Base-by-base conservation (phyloP, 495 filamentous ascomycete genomes). In the Penicillium bovifimosum region DNA sequence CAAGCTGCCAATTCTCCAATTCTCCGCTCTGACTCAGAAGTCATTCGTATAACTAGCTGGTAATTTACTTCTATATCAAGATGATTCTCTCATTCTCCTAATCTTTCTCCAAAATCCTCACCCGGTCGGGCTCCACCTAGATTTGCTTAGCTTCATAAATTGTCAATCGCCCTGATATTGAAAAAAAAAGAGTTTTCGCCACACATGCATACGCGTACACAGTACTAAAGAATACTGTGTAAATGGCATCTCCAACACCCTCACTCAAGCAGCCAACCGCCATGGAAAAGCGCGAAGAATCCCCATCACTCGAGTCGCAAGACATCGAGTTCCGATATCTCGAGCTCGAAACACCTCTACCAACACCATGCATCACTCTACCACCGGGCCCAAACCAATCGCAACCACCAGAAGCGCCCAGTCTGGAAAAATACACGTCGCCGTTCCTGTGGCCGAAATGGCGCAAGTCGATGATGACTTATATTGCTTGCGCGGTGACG, bases 401-500 rank as follows among this genome's bases (percentile, higher is more conserved):
- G 7, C 61, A 78, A 9, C 73, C 79, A 3, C 78, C 80, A 18
- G 67, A 74, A 41, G 60, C 70, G 13, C 89, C 90, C 6, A 75
- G 86, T 63, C 76, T 95, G n/a, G 75, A 74, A 14, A 69, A 77
- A 49, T 92, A 83, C 46, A 76, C 70, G 1, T 83, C 86, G 24
- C 91, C 91, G 0, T 86, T 89, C 60, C 75, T 77, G 13, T 96
- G 91, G 91, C 80, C 86, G 0, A 54, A 64, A 57, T 71, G 69
- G 26, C 80, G 83, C 39, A 96, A 96, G 60, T 77, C 73, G 9
- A 65, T 88, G 63, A 84, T 86, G 61, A 82, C 90, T n/a, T 78
- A 72, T 64, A 76, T 96, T 31, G 86, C 86, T 2, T 92, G 86
- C 63, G 62, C 78, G 17, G 86, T 87, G 1, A 95, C 91, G 0